These are phyloP conservation scores for Pythium biforme DNA, from an alignment of 352 stramenopile genomes.

Conservation along the genomic window DNA sequence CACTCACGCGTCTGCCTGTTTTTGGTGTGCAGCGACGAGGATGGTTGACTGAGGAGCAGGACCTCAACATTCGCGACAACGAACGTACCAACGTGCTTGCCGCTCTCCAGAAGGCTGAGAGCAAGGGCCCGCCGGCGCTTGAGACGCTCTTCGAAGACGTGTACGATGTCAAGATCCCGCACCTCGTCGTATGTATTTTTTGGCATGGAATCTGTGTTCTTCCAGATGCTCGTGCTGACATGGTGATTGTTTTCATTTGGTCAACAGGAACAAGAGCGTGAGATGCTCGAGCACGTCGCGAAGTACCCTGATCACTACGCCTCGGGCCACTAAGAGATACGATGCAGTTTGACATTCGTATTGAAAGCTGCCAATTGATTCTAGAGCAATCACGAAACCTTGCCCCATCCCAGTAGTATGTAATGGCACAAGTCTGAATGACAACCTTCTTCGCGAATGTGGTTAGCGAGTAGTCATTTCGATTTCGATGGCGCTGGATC, in stretches of 20 bases:
- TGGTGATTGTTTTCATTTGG: neutral
- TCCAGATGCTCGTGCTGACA: too few relatives aligned
- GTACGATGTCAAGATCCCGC: slow-evolving; percentile 92
- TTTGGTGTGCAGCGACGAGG: slow-evolving; percentile 55
- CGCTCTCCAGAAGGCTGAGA: slow-evolving; percentile 89
- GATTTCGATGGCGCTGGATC: neutral
- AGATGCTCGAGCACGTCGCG: slow-evolving; percentile 89
- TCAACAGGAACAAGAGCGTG: slow-evolving; percentile 88
- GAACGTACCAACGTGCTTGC: slow-evolving; percentile 89
- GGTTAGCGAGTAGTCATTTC: slow-evolving; percentile 23
- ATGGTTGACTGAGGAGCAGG: slow-evolving; percentile 89
- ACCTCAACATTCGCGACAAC: slow-evolving; percentile 83
- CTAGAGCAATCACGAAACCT: slow-evolving; percentile 10
- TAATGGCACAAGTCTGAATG: neutral
- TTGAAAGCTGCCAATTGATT: neutral
- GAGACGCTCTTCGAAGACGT: slow-evolving; percentile 97
- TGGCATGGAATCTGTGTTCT: too few relatives aligned
- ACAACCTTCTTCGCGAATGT: neutral
- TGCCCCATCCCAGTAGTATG: neutral
- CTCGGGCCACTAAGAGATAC: slow-evolving; percentile 33
- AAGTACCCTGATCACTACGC: slow-evolving; percentile 94
- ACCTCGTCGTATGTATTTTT: slow-evolving; percentile 75
- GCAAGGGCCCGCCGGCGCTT: slow-evolving; percentile 86
- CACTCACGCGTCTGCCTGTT: neutral
- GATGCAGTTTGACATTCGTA: neutral